Evolutionary conservation across 164 flowering plant genomes (phyloP).

Genomic region (Aristolochia californica): DNA sequence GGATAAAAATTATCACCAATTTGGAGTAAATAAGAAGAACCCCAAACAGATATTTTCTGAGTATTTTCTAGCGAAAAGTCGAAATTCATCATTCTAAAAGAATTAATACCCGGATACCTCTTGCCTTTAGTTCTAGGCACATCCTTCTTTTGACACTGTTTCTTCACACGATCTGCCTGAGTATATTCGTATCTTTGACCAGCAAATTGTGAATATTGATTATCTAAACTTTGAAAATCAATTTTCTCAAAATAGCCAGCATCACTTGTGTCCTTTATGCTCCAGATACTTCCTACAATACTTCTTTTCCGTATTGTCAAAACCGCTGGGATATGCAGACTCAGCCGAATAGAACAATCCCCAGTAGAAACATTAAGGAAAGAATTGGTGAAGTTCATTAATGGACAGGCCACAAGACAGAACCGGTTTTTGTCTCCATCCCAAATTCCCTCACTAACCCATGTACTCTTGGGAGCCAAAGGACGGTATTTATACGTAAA

Average conservation of each 20-base stretch:
- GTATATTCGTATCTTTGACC: conserved; percentile 43
- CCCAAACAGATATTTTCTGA: conserved; percentile 18
- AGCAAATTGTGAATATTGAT: conserved; percentile 1
- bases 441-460: conserved; percentile 59
- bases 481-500: conserved; percentile 4
- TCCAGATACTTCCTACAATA: conserved; percentile 43
- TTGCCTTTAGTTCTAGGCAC: conserved; percentile 8
- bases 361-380: conserved; percentile 27
- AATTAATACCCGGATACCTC: conserved; percentile 29
- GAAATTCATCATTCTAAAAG: conserved; percentile 35
- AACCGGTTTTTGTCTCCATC: conserved; percentile 28
- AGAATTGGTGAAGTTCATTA: conserved; percentile 18
- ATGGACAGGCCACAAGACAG: conserved; percentile 33
- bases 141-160: conserved; percentile 26
- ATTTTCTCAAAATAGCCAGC: conserved; percentile 35
- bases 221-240: conserved; percentile 12
- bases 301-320: conserved; percentile 31
- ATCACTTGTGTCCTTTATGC: conserved; percentile 23
- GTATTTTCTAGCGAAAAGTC: conserved; percentile 21
- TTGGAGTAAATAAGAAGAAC: conserved; percentile 24
- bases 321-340: conserved; percentile 26
- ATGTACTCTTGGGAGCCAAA: conserved; percentile 24
- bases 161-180: conserved; percentile 18
- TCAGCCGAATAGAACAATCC: conserved; percentile 47
- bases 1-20: conserved; percentile 26